These are phyloP conservation scores for Sideroxylon spinosum DNA, from an alignment of 179 eudicot genomes.

Conservation along the genomic window DNA sequence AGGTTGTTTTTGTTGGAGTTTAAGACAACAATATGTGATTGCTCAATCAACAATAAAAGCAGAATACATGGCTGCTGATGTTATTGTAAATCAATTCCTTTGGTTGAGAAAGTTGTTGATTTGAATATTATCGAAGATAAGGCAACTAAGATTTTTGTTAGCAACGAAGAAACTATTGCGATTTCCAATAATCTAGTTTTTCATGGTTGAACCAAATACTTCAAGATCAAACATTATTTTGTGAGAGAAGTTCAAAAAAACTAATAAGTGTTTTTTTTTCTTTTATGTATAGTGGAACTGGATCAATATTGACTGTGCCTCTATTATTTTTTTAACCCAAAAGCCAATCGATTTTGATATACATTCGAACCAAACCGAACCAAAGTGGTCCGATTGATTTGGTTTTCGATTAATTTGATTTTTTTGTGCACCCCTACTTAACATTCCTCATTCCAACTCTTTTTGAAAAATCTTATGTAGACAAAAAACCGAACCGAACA, in stretches of 20 bases:
- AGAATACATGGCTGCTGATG: neutral
- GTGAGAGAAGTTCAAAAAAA: neutral
- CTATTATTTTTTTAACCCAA: too few species aligned
- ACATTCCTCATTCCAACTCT: too few species aligned
- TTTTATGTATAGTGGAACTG: too few species aligned
- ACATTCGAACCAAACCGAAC: too few species aligned
- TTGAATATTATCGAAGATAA: neutral
- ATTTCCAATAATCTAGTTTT: neutral
- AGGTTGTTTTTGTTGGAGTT: constrained; percentile 11
- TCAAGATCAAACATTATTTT: neutral
- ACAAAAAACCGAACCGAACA: too few species aligned
- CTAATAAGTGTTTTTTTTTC: neutral
- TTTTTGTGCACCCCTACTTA: too few species aligned
- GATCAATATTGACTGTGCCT: too few species aligned
- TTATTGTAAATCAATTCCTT: neutral
- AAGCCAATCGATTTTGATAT: too few species aligned
- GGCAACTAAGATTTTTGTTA: neutral
- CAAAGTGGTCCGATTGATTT: too few species aligned
- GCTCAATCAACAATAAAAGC: constrained; percentile 15
- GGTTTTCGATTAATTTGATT: too few species aligned
- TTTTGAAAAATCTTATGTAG: too few species aligned
- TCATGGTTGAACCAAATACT: neutral
- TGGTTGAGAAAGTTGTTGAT: constrained; percentile 9
- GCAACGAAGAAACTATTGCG: neutral
- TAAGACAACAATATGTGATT: neutral